These are phyloP conservation scores for Neurospora sublineolata DNA, from an alignment of 495 filamentous ascomycete genomes.

Conservation along the genomic window DNA sequence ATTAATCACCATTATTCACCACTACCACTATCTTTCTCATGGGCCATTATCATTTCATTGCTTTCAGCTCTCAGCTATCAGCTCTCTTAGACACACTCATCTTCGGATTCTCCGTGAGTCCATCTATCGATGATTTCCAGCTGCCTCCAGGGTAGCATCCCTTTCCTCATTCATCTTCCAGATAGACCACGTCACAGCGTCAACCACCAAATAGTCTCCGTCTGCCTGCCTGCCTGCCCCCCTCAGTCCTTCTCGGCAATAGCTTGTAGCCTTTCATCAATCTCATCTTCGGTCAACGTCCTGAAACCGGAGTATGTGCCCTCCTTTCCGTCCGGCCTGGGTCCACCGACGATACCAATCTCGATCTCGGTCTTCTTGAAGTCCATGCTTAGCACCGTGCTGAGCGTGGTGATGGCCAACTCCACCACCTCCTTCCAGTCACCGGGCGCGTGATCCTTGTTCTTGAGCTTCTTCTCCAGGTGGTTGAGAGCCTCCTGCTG, in stretches of 20 bases:
- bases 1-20: not conserved
- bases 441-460: slow-evolving; percentile 89
- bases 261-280: slow-evolving; percentile 92
- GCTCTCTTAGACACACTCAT: not conserved
- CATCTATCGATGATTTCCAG: not conserved
- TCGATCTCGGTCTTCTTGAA: slow-evolving; percentile 99
- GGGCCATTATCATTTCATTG: not conserved
- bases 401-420: slow-evolving; percentile 84
- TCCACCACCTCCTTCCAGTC: slow-evolving; percentile 97
- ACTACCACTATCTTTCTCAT: not conserved
- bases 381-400: slow-evolving; percentile 92
- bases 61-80: not conserved
- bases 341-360: slow-evolving; percentile 89
- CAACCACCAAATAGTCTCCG: not conserved
- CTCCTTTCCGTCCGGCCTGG: slow-evolving; percentile 64
- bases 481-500: slow-evolving; percentile 96
- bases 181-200: slow-evolving; percentile 3
- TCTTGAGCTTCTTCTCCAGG: slow-evolving; percentile 99
- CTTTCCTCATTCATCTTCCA: slow-evolving; percentile 5
- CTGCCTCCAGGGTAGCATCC: slow-evolving; percentile 6
- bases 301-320: slow-evolving; percentile 69
- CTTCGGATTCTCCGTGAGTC: not conserved
- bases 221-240: not conserved
- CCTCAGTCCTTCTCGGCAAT: slow-evolving; percentile 94
- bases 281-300: slow-evolving; percentile 90